Evolutionary conservation across 129 eudicot genomes (phyloP).

Genomic region (Pulicaria dysenterica): DNA sequence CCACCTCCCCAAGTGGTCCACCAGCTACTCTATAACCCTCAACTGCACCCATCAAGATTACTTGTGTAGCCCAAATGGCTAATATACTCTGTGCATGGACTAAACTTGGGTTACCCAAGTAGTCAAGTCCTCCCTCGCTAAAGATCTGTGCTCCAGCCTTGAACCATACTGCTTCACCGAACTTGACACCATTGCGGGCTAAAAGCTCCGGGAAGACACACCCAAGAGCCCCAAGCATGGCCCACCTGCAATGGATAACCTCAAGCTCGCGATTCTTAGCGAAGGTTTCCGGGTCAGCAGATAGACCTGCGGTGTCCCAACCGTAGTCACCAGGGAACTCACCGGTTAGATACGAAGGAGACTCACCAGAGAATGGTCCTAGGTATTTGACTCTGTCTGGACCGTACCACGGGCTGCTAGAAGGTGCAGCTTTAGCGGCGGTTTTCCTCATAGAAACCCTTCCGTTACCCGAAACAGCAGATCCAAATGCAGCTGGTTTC

Average conservation of each 20-base stretch:
- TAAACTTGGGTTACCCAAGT: constrained; percentile 6
- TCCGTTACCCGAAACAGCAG: not conserved
- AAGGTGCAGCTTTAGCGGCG: not conserved
- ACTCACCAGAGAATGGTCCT: constrained; percentile 24
- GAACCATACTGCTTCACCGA: constrained; percentile 13
- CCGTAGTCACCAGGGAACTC: constrained; percentile 18
- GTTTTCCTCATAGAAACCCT: constrained; percentile 7
- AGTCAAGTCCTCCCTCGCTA: constrained; percentile 20
- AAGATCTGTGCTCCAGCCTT: constrained; percentile 16
- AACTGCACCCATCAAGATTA: constrained; percentile 13
- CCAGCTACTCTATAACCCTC: constrained; percentile 5
- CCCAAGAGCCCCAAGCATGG: constrained; percentile 17
- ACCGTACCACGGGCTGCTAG: constrained; percentile 15
- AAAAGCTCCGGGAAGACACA: constrained; percentile 17
- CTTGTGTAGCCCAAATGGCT: constrained; percentile 7
- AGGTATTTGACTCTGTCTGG: constrained; percentile 20
- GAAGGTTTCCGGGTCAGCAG: constrained; percentile 21
- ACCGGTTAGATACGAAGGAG: constrained; percentile 20
- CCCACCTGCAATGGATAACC: constrained; percentile 17
- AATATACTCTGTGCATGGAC: constrained; percentile 11
- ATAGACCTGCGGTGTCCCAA: constrained; percentile 18
- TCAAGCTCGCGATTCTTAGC: constrained; percentile 22
- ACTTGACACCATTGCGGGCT: constrained; percentile 13
- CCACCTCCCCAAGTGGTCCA: constrained; percentile 7
- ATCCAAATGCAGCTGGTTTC: not conserved